Conservation (phyloP, 2,329 filamentous ascomycete species). For the Lasiodiplodia theobromae region DNA sequence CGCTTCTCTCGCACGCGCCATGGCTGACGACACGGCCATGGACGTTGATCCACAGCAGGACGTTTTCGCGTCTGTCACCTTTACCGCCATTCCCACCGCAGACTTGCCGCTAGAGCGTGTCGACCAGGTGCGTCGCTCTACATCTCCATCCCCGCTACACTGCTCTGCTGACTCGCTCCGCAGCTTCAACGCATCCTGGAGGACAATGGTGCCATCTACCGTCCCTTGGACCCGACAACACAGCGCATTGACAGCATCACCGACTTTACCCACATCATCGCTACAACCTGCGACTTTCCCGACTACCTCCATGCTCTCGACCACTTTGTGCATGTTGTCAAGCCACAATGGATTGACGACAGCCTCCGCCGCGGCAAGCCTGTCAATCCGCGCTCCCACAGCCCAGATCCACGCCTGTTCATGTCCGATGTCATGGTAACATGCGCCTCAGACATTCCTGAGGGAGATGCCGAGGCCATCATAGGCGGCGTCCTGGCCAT, state of each 20-base stretch:
- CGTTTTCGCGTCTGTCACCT: slow-evolving; percentile 49
- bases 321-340: slow-evolving; percentile 83
- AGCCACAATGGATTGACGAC: slow-evolving; percentile 77
- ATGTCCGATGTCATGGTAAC: slow-evolving; percentile 84
- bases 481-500: slow-evolving; percentile 87
- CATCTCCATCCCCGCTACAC: background rate
- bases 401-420: slow-evolving; percentile 88
- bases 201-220: slow-evolving; percentile 57
- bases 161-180: slow-evolving; percentile 34
- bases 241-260: slow-evolving; percentile 51
- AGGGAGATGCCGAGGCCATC: slow-evolving; percentile 89
- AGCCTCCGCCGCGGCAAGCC: slow-evolving; percentile 74
- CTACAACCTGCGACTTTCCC: slow-evolving; percentile 89
- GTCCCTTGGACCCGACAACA: slow-evolving; percentile 47
- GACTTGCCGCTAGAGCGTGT: slow-evolving; percentile 41
- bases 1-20: background rate
- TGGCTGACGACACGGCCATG: slow-evolving; percentile 22
- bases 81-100: slow-evolving; percentile 53
- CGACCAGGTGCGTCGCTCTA: slow-evolving; percentile 36
- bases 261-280: slow-evolving; percentile 69
- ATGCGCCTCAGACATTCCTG: slow-evolving; percentile 83
- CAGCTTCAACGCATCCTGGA: slow-evolving; percentile 57
- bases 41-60: slow-evolving; percentile 34
- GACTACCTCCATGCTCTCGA: slow-evolving; percentile 79
- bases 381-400: slow-evolving; percentile 82